Evolutionary conservation across 116 monocot genomes (phyloP).

Genomic region (Phalaenopsis hybrid): DNA sequence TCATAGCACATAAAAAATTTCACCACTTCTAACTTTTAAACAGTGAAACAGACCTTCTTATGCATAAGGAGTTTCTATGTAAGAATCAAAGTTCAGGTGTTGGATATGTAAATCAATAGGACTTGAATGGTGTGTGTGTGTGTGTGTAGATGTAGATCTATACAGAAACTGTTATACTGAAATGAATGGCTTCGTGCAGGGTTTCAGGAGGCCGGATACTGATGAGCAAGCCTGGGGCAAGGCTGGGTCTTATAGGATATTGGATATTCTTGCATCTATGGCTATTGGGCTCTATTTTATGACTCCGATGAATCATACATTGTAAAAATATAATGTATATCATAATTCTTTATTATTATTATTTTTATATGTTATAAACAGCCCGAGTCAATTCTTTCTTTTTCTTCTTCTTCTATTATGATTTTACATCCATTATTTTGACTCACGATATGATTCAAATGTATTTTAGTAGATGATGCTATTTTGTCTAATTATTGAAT

Average conservation of each 20-base stretch:
- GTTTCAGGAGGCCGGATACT: conserved; percentile 73
- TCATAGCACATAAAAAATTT: no score
- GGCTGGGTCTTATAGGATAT: conserved; percentile 74
- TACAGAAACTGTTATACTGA: background rate
- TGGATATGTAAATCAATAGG: background rate
- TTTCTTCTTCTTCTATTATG: background rate
- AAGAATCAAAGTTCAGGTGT: background rate
- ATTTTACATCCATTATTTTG: background rate
- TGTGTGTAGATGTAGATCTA: background rate
- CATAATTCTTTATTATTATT: background rate
- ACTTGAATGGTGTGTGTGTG: background rate
- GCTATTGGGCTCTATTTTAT: conserved; percentile 66
- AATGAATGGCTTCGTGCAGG: conserved; percentile 34
- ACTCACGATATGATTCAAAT: no score
- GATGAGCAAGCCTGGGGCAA: conserved; percentile 71
- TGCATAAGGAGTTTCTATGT: no score
- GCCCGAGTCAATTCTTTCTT: background rate
- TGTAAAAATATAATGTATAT: conserved; percentile 6
- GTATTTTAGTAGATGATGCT: no score
- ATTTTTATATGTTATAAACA: background rate
- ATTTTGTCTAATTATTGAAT: no score
- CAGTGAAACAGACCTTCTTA: no score
- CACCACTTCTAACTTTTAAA: no score
- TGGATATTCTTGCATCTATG: conserved; percentile 79
- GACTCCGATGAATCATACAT: conserved; percentile 7